Evolutionary conservation across 257 asterid genomes (phyloP), one percentile per base, ranked within the genome.

Genomic region (Handroanthus guayacan): DNA sequence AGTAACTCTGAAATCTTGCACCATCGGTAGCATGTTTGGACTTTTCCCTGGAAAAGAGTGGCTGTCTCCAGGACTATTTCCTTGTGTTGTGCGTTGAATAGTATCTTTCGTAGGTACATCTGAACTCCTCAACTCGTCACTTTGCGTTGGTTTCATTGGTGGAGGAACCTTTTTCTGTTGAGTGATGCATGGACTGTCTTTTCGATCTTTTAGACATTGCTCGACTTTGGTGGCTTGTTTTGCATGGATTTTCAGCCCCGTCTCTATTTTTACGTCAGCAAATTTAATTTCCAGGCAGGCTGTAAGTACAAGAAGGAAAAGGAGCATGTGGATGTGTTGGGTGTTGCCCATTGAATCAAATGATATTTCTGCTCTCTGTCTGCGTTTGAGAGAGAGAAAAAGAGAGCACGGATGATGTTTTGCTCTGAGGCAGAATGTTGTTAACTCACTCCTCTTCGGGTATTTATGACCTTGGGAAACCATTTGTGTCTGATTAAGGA

Each of bases 1-100:
- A 37, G 20, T 78, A 67, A 69, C 34, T 48, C 31, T 12, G 34
- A 67, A 47, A 69, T 48, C 64, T 52, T 47, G 48, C 37, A 74
- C 78, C 34, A 76, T 74, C 41, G 70, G 72, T 55, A 75, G 71
- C 63, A 34, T 10, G 74, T 45, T 68, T 54, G 4, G 63, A 18
- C 69, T 71, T 74, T 45, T 4, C 65, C 63, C 77, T 9, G 51
- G 44, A 71, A 73, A 74, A 13, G 79, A 75, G 78, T 91, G 97
- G n/a, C 93, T 93, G 8, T 85, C 72, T 50, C 95, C 92, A 14
- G 93, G 93, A 75, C 97, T 91, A 74, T 87, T 82, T 68, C 97
- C 95, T n/a, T 89, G 91, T 57, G 78, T 54, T 3, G 90, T 87
- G 5, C 87, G 85, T 69, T 82, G 84, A 69, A 86, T 75, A 61